Base-by-base conservation (phyloP, 2,329 filamentous ascomycete genomes). In the Aspergillus latus region DNA sequence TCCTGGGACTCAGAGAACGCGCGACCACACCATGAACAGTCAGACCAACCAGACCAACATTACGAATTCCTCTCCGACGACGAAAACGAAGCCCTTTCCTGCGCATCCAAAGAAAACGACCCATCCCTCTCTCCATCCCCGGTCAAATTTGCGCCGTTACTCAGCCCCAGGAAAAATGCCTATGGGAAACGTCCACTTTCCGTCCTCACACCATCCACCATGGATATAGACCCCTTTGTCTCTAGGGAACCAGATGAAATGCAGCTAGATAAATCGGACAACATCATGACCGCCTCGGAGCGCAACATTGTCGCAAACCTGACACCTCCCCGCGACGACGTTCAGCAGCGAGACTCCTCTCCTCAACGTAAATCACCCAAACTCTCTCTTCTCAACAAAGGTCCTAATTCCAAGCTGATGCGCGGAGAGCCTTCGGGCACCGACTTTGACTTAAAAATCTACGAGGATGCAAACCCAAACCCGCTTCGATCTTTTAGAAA, bases 61-160 rank as follows among this genome's bases (percentile, higher is more conserved):
- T 8, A 30, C 46, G 30, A 46, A 42, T 8, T 57, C 34, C 53
- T 16, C 21, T 55, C 49, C 34, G 57, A 64, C 13, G 62, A 62
- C 16, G 72, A 74, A 21, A 68, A 73, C 26, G 72, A 63, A 39
- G 58, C 64, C 54, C 62, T 57, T 3, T 58, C 64, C 6, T 72
- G 70, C 44, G 70, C 69, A 48, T 75, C 72, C 53, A 81, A 82
- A 68, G 80, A 82, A 66, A 82, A 82, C 57, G 73, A 80, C 56
- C 73, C 74, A 7, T 72, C 72, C 1, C 64, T 74, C 16, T 78
- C 77, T 5, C 70, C 70, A 2, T 66, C 68, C 2, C 73, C 74
- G 2, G 65, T 73, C 9, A 72, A 67, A 52, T 54, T 68, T 10
- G 59, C 67, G 11, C 67, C 74, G 32, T 36, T 34, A n/a, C 69